Evolutionary conservation across 2,329 filamentous ascomycete genomes (phyloP).

Genomic region (Colletotrichum sidae): DNA sequence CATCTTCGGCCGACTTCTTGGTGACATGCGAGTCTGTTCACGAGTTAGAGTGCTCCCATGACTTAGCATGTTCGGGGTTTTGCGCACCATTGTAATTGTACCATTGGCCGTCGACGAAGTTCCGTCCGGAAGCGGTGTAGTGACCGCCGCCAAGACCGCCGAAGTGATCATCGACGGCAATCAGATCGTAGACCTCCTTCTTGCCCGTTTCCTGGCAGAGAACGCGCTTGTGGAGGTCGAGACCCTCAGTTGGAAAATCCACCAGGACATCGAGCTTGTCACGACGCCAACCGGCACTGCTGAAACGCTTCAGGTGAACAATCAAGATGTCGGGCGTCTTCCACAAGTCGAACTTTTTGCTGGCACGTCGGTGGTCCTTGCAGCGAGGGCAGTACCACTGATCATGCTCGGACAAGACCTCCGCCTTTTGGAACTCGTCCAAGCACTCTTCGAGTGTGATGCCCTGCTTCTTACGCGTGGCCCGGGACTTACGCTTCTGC

Average conservation of each 20-base stretch:
- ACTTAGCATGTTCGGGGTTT: background rate
- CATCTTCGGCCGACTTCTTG: slow-evolving; percentile 67
- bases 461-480: slow-evolving; percentile 67
- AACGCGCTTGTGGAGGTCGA: slow-evolving; percentile 85
- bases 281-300: slow-evolving; percentile 81
- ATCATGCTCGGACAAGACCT: slow-evolving; percentile 93
- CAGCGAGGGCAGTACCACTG: slow-evolving; percentile 98
- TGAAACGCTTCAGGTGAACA: slow-evolving; percentile 95
- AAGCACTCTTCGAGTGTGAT: slow-evolving; percentile 91
- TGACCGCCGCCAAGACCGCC: slow-evolving; percentile 94
- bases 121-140: slow-evolving; percentile 95
- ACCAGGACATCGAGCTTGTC: slow-evolving; percentile 94
- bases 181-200: slow-evolving; percentile 88
- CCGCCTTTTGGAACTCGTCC: slow-evolving; percentile 93
- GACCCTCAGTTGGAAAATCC: slow-evolving; percentile 88
- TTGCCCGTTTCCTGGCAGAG: slow-evolving; percentile 85
- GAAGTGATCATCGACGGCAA: slow-evolving; percentile 96
- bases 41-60: slow-evolving; percentile 53
- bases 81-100: slow-evolving; percentile 93
- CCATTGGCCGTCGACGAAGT: slow-evolving; percentile 90
- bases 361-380: slow-evolving; percentile 91
- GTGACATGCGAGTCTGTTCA: slow-evolving; percentile 78
- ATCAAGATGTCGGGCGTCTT: slow-evolving; percentile 95
- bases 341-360: slow-evolving; percentile 98
- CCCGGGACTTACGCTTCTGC: slow-evolving; percentile 71